A percentile compares a stretch with the other conserved stretches of the same genome.
Evolutionary conservation across 371 early-diverging fungal genomes (phyloP).

Genomic region (Rhizopus microsporus): DNA sequence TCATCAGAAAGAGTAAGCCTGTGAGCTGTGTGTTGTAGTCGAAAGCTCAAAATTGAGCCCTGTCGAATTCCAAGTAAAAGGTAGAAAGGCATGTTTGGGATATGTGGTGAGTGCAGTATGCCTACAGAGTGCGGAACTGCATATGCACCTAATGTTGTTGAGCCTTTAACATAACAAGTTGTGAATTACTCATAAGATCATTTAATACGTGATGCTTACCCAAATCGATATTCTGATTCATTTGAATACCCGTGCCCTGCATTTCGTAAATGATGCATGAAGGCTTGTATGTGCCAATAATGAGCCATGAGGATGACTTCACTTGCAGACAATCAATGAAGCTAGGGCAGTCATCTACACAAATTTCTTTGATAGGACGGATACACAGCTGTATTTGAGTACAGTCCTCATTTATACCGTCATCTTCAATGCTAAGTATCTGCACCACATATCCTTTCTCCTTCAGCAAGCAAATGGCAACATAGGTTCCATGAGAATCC

Average conservation of each 20-base stretch:
- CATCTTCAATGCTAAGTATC: neutral
- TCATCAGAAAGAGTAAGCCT: neutral
- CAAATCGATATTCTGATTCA: slow-evolving; percentile 16
- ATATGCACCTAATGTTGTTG: neutral
- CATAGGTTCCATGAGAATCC: neutral
- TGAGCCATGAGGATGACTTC: slow-evolving; percentile 11
- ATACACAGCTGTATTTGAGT: neutral
- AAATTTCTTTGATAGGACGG: neutral
- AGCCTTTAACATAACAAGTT: slow-evolving; percentile 6
- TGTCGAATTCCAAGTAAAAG: slow-evolving; percentile 17
- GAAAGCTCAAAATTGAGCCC: slow-evolving; percentile 19
- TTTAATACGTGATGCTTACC: slow-evolving; percentile 6
- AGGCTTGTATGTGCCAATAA: slow-evolving; percentile 19
- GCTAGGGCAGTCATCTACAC: slow-evolving; percentile 14
- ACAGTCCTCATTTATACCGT: neutral
- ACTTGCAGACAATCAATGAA: slow-evolving; percentile 15
- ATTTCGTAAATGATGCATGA: slow-evolving; percentile 13
- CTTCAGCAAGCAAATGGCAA: slow-evolving; percentile 9
- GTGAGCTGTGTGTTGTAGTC: neutral
- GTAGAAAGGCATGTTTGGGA: neutral
- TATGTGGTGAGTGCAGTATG: neutral
- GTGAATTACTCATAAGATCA: too few species aligned
- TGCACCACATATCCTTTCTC: slow-evolving; percentile 3
- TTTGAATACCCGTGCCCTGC: slow-evolving; percentile 4
- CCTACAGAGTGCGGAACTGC: slow-evolving; percentile 13